Conservation (phyloP, 176 grass and related monocot genomes). For the Musa beccarii region DNA sequence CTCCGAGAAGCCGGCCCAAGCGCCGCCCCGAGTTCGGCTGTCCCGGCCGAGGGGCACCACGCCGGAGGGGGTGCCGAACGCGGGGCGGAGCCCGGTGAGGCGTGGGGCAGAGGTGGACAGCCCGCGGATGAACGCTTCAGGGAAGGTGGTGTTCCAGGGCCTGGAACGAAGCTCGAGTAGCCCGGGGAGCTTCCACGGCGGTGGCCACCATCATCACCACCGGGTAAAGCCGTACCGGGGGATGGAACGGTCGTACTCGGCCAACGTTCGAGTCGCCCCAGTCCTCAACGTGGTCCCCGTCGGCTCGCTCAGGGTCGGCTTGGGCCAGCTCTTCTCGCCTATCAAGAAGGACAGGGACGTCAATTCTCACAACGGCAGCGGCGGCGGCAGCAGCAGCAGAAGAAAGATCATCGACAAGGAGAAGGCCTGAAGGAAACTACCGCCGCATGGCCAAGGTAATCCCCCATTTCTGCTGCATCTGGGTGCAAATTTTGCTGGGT, state of each 20-base stretch:
- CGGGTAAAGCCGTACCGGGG: constrained; percentile 1
- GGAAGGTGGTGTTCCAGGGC: constrained; percentile 26
- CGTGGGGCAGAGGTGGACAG: constrained; percentile 6
- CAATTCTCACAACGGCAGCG: neutral
- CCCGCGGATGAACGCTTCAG: constrained; percentile 15
- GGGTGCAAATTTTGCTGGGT: neutral
- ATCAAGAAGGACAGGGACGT: constrained; percentile 1
- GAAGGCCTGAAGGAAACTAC: neutral
- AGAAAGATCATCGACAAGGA: neutral
- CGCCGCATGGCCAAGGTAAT: neutral
- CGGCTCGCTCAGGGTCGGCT: constrained; percentile 4
- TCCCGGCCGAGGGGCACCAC: neutral
- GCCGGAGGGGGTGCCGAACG: neutral
- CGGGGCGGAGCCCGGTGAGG: neutral
- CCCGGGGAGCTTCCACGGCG: constrained; percentile 9
- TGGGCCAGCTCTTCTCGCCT: constrained; percentile 4
- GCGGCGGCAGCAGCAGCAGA: neutral
- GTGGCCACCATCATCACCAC: neutral
- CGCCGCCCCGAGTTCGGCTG: neutral
- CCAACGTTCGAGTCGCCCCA: neutral
- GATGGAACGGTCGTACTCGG: constrained; percentile 14
- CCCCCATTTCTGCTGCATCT: neutral
- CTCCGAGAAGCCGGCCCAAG: neutral
- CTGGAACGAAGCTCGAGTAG: constrained; percentile 21
- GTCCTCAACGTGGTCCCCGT: constrained; percentile 18